These are phyloP conservation scores for Panus rudis DNA, from an alignment of 768 basidiomycete genomes.

Conservation along the genomic window DNA sequence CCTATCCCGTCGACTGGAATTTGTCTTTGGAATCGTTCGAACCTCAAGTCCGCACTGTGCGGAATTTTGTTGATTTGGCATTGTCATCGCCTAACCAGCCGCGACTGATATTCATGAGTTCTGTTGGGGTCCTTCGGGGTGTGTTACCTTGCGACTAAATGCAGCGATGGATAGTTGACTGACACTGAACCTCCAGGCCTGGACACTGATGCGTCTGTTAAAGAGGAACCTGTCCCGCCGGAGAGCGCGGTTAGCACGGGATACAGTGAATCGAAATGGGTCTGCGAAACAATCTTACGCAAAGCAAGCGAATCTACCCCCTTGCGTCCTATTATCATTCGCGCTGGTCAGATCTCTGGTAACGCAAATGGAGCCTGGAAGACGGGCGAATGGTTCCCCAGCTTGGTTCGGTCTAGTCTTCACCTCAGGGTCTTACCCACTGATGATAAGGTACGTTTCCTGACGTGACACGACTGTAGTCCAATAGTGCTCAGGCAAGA, in stretches of 20 bases:
- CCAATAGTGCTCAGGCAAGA: not conserved
- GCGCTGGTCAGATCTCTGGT: constrained; percentile 33
- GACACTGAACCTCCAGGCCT: not conserved
- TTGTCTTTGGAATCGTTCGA: constrained; percentile 25
- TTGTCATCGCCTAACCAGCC: constrained; percentile 26
- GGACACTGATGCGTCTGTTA: constrained; percentile 1
- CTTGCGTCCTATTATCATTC: constrained; percentile 22
- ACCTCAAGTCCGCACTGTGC: constrained; percentile 19
- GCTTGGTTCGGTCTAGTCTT: constrained; percentile 19
- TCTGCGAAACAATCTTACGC: constrained; percentile 19
- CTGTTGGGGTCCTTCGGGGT: constrained; percentile 23
- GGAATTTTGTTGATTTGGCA: constrained; percentile 31
- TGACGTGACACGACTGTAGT: not conserved
- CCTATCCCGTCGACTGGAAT: constrained; percentile 32
- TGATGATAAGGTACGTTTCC: constrained; percentile 4
- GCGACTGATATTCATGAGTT: constrained; percentile 29
- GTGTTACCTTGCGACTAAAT: constrained; percentile 1
- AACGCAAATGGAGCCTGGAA: constrained; percentile 33
- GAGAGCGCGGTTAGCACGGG: constrained; percentile 19
- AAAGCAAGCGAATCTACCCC: constrained; percentile 13
- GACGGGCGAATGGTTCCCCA: constrained; percentile 30
- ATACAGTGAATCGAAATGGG: constrained; percentile 30
- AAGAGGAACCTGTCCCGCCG: constrained; percentile 16
- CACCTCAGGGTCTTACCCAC: constrained; percentile 4
- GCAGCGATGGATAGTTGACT: not conserved